phyloP scores from a whole-genome alignment of 2,329 filamentous ascomycete genomes.

The Venturia aucupariae region DNA sequence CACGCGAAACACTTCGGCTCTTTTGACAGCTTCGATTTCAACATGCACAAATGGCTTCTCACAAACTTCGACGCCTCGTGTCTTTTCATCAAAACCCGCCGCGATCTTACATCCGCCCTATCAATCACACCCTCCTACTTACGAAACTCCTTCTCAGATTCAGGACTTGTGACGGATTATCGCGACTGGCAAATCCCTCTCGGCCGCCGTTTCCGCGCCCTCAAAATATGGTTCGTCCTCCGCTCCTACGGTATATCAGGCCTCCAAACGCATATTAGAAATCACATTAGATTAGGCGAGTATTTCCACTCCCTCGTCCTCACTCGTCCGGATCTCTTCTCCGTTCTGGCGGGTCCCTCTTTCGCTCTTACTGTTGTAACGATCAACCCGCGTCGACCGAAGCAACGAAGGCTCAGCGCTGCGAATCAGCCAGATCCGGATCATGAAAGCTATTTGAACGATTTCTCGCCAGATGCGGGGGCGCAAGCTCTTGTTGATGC shows the following conservation, averaged over 20 bases:
- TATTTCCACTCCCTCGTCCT: constrained; percentile 55
- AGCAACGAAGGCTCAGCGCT: constrained; percentile 6
- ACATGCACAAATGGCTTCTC: constrained; percentile 96
- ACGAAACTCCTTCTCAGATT: constrained; percentile 69
- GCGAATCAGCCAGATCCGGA: constrained; percentile 22
- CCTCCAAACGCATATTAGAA: constrained; percentile 62
- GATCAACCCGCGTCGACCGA: constrained; percentile 28
- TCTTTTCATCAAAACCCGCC: constrained; percentile 66
- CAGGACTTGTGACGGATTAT: constrained; percentile 84
- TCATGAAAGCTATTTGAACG: constrained; percentile 26
- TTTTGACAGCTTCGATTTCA: constrained; percentile 88
- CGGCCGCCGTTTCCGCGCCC: constrained; percentile 72
- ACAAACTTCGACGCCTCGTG: constrained; percentile 80
- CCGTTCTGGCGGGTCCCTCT: constrained; percentile 60
- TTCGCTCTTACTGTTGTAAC: constrained; percentile 78
- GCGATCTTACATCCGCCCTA: constrained; percentile 69
- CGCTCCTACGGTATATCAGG: constrained; percentile 72
- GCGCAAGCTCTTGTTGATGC: constrained; percentile 42
- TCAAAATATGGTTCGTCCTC: constrained; percentile 95
- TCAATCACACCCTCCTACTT: constrained; percentile 75
- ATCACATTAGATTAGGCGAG: constrained; percentile 60
- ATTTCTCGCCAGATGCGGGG: constrained; percentile 26
- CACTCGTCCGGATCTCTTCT: constrained; percentile 59
- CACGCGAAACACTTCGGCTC: constrained; percentile 51
- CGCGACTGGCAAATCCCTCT: constrained; percentile 96